A percentile compares a stretch with the other conserved stretches of the same genome.
Evolutionary conservation across 129 eudicot species (phyloP).

Genomic region (Chrysanthemum lavandulifolium): DNA sequence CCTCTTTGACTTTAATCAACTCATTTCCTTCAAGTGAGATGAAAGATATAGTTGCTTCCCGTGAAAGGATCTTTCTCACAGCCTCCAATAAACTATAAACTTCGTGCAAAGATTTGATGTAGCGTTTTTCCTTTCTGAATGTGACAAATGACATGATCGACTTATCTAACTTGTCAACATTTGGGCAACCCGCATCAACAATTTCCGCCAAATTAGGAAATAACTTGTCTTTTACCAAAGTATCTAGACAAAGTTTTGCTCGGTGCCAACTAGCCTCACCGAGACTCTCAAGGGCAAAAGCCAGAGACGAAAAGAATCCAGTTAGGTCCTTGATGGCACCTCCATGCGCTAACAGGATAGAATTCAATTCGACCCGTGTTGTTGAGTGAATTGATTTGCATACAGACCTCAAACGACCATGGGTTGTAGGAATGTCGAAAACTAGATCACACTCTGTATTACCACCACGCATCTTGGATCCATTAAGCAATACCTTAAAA

Average conservation of each 20-base stretch:
- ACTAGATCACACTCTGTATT: slow-evolving; percentile 25
- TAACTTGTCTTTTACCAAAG: slow-evolving; percentile 33
- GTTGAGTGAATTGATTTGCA: slow-evolving; percentile 49
- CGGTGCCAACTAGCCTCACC: slow-evolving; percentile 56
- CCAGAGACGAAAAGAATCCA: slow-evolving; percentile 34
- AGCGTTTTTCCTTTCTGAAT: slow-evolving; percentile 30
- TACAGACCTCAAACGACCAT: slow-evolving; percentile 64
- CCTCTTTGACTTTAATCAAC: slow-evolving; percentile 11
- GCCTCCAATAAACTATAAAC: slow-evolving; percentile 41
- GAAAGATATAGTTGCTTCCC: slow-evolving; percentile 67
- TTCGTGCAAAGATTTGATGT: slow-evolving; percentile 44
- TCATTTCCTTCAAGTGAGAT: slow-evolving; percentile 56
- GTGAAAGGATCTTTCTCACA: slow-evolving; percentile 54
- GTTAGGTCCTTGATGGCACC: slow-evolving; percentile 35
- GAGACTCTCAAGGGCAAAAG: slow-evolving; percentile 42
- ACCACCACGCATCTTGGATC: slow-evolving; percentile 58
- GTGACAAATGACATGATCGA: slow-evolving; percentile 26
- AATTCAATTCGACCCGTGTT: slow-evolving; percentile 55
- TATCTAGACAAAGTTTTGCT: slow-evolving; percentile 31
- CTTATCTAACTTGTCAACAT: slow-evolving; percentile 27
- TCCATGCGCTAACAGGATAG: slow-evolving; percentile 25
- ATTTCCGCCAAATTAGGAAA: slow-evolving; percentile 32
- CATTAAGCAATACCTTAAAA: slow-evolving; percentile 65
- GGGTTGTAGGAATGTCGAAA: slow-evolving; percentile 43
- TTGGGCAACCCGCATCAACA: slow-evolving; percentile 38